Evolutionary conservation across 2,329 filamentous ascomycete species (phyloP).

Genomic region (Chrysosporium keratinophilum): DNA sequence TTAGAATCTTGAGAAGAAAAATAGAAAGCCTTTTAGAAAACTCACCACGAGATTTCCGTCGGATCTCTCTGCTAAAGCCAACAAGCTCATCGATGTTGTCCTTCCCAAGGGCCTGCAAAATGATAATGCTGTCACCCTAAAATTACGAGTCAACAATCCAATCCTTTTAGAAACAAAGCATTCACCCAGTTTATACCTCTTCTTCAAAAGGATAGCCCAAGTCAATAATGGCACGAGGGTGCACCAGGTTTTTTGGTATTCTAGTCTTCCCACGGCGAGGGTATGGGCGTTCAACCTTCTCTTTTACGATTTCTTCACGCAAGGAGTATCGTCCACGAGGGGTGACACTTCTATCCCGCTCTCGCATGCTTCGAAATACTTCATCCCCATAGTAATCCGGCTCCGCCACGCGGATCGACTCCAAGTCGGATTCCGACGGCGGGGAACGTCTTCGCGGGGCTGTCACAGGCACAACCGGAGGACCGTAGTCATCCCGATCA

Average conservation of each 20-base stretch:
- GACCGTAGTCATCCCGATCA: conserved; percentile 28
- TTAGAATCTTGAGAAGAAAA: conserved; percentile 1
- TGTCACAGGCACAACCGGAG: conserved; percentile 46
- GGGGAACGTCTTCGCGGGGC: conserved; percentile 52
- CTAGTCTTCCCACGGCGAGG: conserved; percentile 82
- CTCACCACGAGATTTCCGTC: conserved; percentile 14
- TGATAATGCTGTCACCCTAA: conserved; percentile 68
- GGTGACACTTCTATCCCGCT: conserved; percentile 37
- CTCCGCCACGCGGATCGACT: conserved; percentile 59
- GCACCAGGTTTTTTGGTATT: conserved; percentile 70
- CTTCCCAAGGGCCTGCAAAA: conserved; percentile 75
- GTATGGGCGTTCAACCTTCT: conserved; percentile 42
- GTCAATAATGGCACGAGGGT: conserved; percentile 69
- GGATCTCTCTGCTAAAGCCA: conserved; percentile 53
- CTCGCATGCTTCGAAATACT: conserved; percentile 56
- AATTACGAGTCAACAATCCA: conserved; percentile 25
- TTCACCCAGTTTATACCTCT: conserved; percentile 50
- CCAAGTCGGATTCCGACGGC: conserved; percentile 46
- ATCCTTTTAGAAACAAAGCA: background rate
- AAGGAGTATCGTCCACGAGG: conserved; percentile 18
- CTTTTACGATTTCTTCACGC: conserved; percentile 24
- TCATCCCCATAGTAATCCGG: conserved; percentile 61
- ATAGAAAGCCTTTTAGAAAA: background rate
- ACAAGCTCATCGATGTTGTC: conserved; percentile 87
- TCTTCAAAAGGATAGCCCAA: conserved; percentile 78